Evolutionary conservation across 192 early-diverging fungal genomes (phyloP).

Genomic region (Coemansia sp.): DNA sequence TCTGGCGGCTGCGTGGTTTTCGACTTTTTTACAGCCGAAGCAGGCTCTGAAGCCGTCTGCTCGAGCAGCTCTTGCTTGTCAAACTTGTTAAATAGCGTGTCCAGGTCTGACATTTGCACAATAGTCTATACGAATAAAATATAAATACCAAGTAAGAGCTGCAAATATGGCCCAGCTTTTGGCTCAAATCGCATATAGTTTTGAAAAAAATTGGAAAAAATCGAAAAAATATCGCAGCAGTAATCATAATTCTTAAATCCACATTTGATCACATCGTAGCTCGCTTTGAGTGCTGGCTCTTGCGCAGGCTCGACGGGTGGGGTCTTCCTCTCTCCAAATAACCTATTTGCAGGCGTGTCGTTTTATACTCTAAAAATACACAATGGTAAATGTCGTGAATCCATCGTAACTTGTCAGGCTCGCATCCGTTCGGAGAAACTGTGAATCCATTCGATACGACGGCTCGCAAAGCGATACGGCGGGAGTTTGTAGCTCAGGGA

Average conservation of each 20-base stretch:
- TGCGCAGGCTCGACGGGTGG: background rate
- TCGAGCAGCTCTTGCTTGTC: slow-evolving; percentile 59
- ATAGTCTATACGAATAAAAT: background rate
- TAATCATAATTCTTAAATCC: too few relatives aligned
- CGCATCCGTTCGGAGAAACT: slow-evolving; percentile 2
- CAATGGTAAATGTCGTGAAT: slow-evolving; percentile 41
- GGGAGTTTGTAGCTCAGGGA: too few relatives aligned
- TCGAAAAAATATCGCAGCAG: too few relatives aligned
- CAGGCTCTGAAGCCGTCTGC: slow-evolving; percentile 8
- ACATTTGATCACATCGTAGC: background rate
- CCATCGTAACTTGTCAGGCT: slow-evolving; percentile 11
- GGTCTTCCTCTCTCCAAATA: slow-evolving; percentile 36
- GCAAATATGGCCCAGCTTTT: too few relatives aligned
- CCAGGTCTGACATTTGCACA: slow-evolving; percentile 62
- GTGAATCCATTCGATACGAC: background rate
- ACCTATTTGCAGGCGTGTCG: slow-evolving; percentile 44
- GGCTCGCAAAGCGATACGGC: too few relatives aligned
- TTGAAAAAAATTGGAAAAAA: too few relatives aligned
- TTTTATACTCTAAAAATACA: slow-evolving; percentile 3
- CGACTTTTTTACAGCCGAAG: background rate
- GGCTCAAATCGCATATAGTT: too few relatives aligned
- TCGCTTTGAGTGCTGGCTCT: background rate
- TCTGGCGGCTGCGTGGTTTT: slow-evolving; percentile 28
- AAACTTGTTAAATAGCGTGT: slow-evolving; percentile 75
- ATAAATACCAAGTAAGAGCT: background rate